Base-by-base conservation (phyloP, 352 stramenopile species). In the Pythium sukuiense region DNA sequence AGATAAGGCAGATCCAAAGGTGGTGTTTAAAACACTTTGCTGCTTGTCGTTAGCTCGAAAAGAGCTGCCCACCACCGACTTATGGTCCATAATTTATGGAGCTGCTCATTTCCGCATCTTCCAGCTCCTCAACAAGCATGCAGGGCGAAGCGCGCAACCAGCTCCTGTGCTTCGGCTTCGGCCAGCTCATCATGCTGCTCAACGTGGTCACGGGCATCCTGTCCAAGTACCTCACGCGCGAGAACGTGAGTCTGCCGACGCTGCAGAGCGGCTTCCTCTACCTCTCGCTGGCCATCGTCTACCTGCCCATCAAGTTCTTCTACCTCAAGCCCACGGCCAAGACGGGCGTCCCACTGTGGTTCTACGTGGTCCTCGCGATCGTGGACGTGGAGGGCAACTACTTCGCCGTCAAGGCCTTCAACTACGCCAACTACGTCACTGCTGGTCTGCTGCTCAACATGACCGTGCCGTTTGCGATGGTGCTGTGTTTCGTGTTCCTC, bases 371-470 rank as follows among this genome's bases (percentile, higher is more conserved):
- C 45, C 64, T 88, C 46, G 82, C 67, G 14, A 56, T 79, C 13
- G 79, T 86, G 8, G 79, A 90, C 66, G 82, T 88, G 41, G 78
- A 90, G 64, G 82, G 68, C 70, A 88, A 90, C 77, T 89, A 85
- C 74, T 90, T 85, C 53, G 72, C 74, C 24, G 77, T 90, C 68
- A 87, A 88, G 67, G 80, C 80, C 14, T 88, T 84, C 76, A 85
- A 85, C 64, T 86, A 85, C 72, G 76, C 78, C 67, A 89, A 89
- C 71, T 89, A 86, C 69, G 78, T 81, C 9, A 85, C 80, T 37
- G 77, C 85, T 35, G 81, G 78, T 16, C 72, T 88, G 61, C 74
- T 90, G 54, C 70, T 90, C 39, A 88, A 90, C 71, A 76, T 85
- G 66, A 89, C 82, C 18, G 77, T 90, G 63, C 80, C 80, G 18